Evolutionary conservation across 2,329 filamentous ascomycete species (phyloP), one percentile per base, ranked within the genome.

Genomic region (Exophiala aquamarina): DNA sequence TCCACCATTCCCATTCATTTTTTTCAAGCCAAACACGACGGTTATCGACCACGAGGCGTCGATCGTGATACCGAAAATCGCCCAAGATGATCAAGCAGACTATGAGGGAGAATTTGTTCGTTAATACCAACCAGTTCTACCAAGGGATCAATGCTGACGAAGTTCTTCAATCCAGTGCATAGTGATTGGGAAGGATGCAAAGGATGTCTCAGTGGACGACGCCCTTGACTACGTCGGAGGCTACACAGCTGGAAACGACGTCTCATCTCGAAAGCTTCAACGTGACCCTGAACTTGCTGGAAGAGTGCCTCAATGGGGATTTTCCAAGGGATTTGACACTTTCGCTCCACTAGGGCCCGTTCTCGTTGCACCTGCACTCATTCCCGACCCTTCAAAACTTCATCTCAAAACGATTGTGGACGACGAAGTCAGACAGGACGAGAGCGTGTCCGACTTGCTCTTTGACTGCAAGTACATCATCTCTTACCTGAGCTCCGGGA

Each of bases 321-420:
- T 67, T 40, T 61, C 62, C 21, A 72, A 72, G 52, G 66, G 66
- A 2, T 65, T 70, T 19, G 68, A 70, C 47, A 60, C 58, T 4
- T 67, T 2, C 73, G 73, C 59, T 61, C 65, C 23, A 69, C 78
- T 51, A 69, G 69, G 70, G 0, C 69, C 67, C 1, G 55, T 59
- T 0, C 58, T 73, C 2, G 63, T 70, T 1, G 54, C 62, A 2
- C 44, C 64, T 0, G 36, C 53, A 2, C 49, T 54, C 3, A 57
- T 72, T 3, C 14, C 41, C 1, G 64, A 69, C 44, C 63, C 64
- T 0, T 56, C 65, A 9, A 44, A 43, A 3, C 47, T 70, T 9
- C 44, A 52, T 10, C 56, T 71, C 47, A 61, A 57, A 34, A 64
- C 68, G 1, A 63, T 62, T 2, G 52, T 67, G n/a, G 69, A 71